Evolutionary conservation across 2,329 filamentous ascomycete genomes (phyloP).

Genomic region (Mycosphaerella arachidis): DNA sequence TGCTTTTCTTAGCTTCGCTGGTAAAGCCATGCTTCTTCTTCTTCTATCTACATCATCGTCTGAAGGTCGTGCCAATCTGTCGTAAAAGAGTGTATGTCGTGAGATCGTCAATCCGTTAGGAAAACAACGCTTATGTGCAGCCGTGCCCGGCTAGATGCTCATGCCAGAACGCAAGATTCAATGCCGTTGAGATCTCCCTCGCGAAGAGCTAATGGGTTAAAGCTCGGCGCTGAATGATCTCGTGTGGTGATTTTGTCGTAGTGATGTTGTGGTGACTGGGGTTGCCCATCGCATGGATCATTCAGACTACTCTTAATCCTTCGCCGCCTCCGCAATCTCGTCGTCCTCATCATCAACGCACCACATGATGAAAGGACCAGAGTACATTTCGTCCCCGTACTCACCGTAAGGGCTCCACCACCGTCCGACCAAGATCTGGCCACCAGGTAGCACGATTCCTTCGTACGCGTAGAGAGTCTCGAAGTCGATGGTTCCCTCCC

Average conservation of each 20-base stretch:
- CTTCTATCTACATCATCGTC: not conserved
- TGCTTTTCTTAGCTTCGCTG: not conserved
- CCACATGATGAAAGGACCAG: constrained; percentile 44
- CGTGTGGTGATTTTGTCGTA: not conserved
- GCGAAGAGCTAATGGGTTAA: not conserved
- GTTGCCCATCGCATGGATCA: not conserved
- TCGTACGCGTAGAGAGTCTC: constrained; percentile 47
- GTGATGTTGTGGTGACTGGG: not conserved
- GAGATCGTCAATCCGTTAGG: not conserved
- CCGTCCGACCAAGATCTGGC: constrained; percentile 44
- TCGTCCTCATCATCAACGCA: constrained; percentile 10
- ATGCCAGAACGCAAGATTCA: not conserved
- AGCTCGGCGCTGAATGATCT: not conserved
- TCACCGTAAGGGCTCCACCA: constrained; percentile 42
- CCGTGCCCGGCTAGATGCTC: not conserved
- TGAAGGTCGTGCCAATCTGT: not conserved
- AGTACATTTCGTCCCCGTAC: constrained; percentile 29
- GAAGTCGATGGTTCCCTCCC: constrained; percentile 25
- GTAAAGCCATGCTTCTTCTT: not conserved
- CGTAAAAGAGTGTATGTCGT: not conserved
- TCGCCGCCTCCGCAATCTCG: not conserved
- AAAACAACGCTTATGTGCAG: not conserved
- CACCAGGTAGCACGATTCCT: constrained; percentile 46
- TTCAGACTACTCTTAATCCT: not conserved
- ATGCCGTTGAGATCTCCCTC: not conserved